Evolutionary conservation across 2,329 filamentous ascomycete genomes (phyloP).

Genomic region (Fusarium bulbicola): DNA sequence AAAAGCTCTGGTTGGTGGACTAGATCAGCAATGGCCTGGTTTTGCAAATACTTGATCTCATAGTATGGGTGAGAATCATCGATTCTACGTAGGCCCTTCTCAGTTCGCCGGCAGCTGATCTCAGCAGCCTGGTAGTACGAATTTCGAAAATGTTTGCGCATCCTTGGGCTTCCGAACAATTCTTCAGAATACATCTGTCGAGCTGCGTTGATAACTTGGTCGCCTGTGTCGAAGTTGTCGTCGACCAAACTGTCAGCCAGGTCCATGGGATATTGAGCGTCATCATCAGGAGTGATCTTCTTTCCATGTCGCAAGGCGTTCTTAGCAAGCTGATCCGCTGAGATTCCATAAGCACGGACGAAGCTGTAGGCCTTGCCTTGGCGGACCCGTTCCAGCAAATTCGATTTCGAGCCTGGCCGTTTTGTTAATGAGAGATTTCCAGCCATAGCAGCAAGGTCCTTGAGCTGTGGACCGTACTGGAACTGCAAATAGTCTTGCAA

Average conservation of each 20-base stretch:
- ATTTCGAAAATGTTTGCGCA: conserved; percentile 86
- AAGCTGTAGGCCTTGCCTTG: conserved; percentile 82
- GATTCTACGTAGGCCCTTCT: conserved; percentile 92
- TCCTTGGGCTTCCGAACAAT: conserved; percentile 83
- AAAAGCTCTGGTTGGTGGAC: conserved; percentile 88
- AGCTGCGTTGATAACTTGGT: conserved; percentile 79
- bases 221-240: conserved; percentile 77
- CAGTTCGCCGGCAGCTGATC: conserved; percentile 88
- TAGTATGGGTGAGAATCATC: conserved; percentile 97
- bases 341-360: conserved; percentile 90
- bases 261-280: conserved; percentile 80
- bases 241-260: conserved; percentile 83
- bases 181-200: conserved; percentile 93
- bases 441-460: conserved; percentile 75
- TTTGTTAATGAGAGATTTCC: conserved; percentile 73
- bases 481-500: conserved; percentile 97
- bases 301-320: conserved; percentile 83
- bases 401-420: conserved; percentile 83
- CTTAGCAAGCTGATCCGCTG: conserved; percentile 85
- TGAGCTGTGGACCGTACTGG: conserved; percentile 84
- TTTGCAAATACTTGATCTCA: conserved; percentile 95
- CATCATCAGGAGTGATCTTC: conserved; percentile 86
- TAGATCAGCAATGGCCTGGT: conserved; percentile 85
- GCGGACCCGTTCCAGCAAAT: conserved; percentile 84
- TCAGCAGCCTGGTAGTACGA: conserved; percentile 85